Base-by-base conservation (phyloP, 768 basidiomycete species). In the Leccinum boreale region DNA sequence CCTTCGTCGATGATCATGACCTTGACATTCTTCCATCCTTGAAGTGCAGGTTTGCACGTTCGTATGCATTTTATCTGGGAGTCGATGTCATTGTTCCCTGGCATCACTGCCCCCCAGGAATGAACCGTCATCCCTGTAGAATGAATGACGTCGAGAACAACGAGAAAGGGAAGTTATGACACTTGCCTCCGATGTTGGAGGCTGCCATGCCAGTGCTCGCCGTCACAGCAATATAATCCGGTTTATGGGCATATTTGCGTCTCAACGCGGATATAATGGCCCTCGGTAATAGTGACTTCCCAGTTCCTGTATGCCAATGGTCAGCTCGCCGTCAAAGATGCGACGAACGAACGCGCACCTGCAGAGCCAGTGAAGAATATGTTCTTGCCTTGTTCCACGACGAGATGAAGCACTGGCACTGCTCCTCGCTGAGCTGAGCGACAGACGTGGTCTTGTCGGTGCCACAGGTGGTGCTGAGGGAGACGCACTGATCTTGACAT, bases 351-450 rank as follows among this genome's bases (percentile, higher is more conserved):
- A 26, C 12, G 64, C 77, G 51, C 59, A 85, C 85, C 85, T n/a
- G 86, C 86, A 5, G 81, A 80, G 5, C 86, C 86, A 7, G 86
- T 87, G 66, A 87, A 87, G 72, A 87, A 87, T 14, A 87, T 77
- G 50, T 72, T 85, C 71, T 82, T 79, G 11, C 78, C 81, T 31
- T 82, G 78, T 3, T 85, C 79, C 10, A 86, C 80, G 3, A 77
- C 78, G 70, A 85, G 73, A 39, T 70, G 67, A 50, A 86, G 62
- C 0, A 87, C 80, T 68, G 68, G 42, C 75, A 72, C 66, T 87
- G 86, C 59, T 87, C 84, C 11, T 75, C 70, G 58, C 81, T 83
- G 46, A 86, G 75, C 6, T 75, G 64, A 2, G 84, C 78, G 26
- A 72, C 56, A 2, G 63, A 66, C 0, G 60, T 65, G 6, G 70